Base-by-base conservation (phyloP, 331 rosid species). In the Telfairia occidentalis region DNA sequence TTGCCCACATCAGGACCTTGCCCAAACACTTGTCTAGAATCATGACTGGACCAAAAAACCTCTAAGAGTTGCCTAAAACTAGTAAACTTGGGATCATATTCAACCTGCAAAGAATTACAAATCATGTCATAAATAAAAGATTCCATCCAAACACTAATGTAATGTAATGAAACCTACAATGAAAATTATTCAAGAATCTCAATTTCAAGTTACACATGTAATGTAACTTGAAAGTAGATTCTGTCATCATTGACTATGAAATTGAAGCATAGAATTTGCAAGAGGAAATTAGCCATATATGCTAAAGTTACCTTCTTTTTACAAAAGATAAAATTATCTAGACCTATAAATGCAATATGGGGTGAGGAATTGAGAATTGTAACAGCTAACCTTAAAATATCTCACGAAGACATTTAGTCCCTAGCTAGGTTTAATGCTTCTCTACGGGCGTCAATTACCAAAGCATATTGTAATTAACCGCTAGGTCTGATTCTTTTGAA, bases 1-100 rank as follows among this genome's bases (percentile, higher is more conserved):
- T 80, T 82, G 81, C 98, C 98, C 69, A 91, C 97, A 82, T 94
- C 97, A 73, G 97, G 97, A 82, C 97, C 98, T 83, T 94, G 98
- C 78, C 98, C 98, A 84, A 87, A 94, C 49, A 90, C 97, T 84
- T 94, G 97, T 78, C 96, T 84, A 59, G 91, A 88, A 82, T 94
- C 98, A 75, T 94, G 98, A 79, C 92, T 88, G 8, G 91, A 83
- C 97, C 97, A 94, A 64, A 94, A 94, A 26, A 90, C 82, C 74
- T 90, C 91, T 84, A 94, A 78, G 74, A 94, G 90, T 71, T 91
- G 87, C 80, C 83, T 83, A 76, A 80, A 94, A 58, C 80, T 83
- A 78, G 85, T 91, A 57, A 82, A 64, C 83, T 78, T 80, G 13
- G 90, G 89, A 84, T 94, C 96, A 82, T 94, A 94, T 74, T 88